Conservation (phyloP, 2,329 filamentous ascomycete species). For the Trichophyton mentagrophytes region DNA sequence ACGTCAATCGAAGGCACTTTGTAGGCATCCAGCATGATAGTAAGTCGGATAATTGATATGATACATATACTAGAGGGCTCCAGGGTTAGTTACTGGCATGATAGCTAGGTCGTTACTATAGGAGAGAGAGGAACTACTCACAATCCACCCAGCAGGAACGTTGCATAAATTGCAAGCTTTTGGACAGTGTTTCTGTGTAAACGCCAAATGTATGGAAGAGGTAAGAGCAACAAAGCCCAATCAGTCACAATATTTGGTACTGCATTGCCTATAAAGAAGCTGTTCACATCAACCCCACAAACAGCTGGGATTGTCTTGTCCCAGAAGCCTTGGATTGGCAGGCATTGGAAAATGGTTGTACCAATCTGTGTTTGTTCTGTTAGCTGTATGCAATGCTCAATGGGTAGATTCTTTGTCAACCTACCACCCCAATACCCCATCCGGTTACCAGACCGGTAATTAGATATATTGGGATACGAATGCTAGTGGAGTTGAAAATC, state of each 20-base stretch:
- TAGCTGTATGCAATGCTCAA: neutral
- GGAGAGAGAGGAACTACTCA: constrained; percentile 16
- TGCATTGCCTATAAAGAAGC: constrained; percentile 38
- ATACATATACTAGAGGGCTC: neutral
- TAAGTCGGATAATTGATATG: constrained; percentile 3
- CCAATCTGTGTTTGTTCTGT: neutral
- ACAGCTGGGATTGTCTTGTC: constrained; percentile 4
- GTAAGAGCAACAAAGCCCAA: constrained; percentile 18
- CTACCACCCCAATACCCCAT: constrained; percentile 5
- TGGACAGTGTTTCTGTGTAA: constrained; percentile 16
- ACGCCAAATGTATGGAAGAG: constrained; percentile 18
- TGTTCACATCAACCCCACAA: constrained; percentile 5
- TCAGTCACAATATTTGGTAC: constrained; percentile 25
- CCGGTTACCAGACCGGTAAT: constrained; percentile 1
- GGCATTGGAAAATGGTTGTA: constrained; percentile 4
- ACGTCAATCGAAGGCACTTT: constrained; percentile 2
- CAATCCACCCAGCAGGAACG: constrained; percentile 14
- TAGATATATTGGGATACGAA: neutral
- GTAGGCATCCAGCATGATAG: neutral
- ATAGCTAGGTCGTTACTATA: neutral
- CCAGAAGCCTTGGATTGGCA: constrained; percentile 6
- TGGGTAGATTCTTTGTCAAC: neutral
- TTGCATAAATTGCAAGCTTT: constrained; percentile 12
- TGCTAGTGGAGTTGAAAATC: constrained; percentile 1
- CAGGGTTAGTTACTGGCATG: neutral